A percentile compares a stretch with the other conserved stretches of the same genome.
phyloP scores from a whole-genome alignment of 352 stramenopile species.

The Thalassiosira mediterranea region DNA sequence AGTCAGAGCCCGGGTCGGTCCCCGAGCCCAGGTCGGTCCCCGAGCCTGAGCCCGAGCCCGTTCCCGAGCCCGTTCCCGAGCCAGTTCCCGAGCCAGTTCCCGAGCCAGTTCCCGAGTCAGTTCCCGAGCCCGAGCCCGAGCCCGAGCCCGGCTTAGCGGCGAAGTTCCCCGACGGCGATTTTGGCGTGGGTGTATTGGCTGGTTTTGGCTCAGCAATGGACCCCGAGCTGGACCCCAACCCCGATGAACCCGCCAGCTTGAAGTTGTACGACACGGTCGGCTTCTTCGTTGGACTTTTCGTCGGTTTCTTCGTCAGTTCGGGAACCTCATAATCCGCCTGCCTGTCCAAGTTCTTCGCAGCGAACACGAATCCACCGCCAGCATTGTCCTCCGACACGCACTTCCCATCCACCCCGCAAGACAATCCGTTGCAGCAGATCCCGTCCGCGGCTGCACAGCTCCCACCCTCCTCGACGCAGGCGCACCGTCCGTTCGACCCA shows the following conservation, averaged over 20 bases:
- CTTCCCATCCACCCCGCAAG: constrained; percentile 14
- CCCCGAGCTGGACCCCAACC: too few species aligned
- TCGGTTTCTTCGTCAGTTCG: constrained; percentile 7
- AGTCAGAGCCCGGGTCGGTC: too few species aligned
- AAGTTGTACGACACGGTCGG: neutral
- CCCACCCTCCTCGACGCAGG: constrained; percentile 21
- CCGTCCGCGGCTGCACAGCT: constrained; percentile 29
- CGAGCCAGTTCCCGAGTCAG: too few species aligned
- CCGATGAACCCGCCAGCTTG: neutral
- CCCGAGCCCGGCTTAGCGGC: too few species aligned
- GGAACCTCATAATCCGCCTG: neutral
- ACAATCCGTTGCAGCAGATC: constrained; percentile 37
- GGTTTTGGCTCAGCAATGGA: too few species aligned
- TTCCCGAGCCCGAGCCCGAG: too few species aligned
- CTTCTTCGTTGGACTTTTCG: neutral
- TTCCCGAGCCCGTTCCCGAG: too few species aligned
- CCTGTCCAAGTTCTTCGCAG: neutral
- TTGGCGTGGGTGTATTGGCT: too few species aligned
- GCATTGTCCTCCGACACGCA: constrained; percentile 6
- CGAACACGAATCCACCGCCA: neutral
- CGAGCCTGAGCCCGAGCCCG: too few species aligned
- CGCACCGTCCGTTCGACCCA: constrained; percentile 32
- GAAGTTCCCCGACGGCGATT: too few species aligned
- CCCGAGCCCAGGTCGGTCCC: too few species aligned
- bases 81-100: too few species aligned